These are phyloP conservation scores for Candida endomychidarum DNA, from an alignment of 805 yeast genomes.

Conservation along the genomic window DNA sequence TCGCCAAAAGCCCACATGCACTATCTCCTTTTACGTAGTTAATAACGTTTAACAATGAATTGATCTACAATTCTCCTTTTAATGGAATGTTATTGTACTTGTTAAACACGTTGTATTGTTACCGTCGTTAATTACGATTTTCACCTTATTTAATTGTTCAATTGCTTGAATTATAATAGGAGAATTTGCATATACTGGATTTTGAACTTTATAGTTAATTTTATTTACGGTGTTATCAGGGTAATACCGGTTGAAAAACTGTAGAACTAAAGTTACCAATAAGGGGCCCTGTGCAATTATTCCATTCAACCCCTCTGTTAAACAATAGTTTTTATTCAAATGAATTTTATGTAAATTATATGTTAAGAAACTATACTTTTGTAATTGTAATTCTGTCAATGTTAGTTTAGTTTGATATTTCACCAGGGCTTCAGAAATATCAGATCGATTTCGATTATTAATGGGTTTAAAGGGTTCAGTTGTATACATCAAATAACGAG, in stretches of 20 bases:
- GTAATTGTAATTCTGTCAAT: conserved; percentile 4
- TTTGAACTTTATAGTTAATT: conserved; percentile 8
- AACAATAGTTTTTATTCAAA: conserved; percentile 60
- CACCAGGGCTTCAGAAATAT: neutral
- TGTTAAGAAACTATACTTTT: conserved; percentile 72
- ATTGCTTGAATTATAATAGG: neutral
- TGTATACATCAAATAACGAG: conserved; percentile 63
- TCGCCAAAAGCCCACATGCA: conserved; percentile 1
- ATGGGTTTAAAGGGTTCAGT: conserved; percentile 25
- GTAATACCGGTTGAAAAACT: conserved; percentile 39
- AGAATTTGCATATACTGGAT: neutral
- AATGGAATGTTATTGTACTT: neutral
- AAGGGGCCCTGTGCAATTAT: conserved; percentile 82
- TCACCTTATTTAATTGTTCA: neutral
- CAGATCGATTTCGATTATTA: neutral
- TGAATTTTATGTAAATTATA: conserved; percentile 86
- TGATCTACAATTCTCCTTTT: too few species aligned
- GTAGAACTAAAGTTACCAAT: conserved; percentile 57
- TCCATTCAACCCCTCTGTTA: conserved; percentile 57
- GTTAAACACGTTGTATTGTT: conserved; percentile 1
- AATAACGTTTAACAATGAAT: too few species aligned
- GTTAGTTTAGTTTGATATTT: neutral
- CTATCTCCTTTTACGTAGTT: neutral
- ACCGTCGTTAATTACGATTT: neutral
- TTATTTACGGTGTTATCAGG: neutral